Base-by-base conservation (phyloP, 768 basidiomycete species). In the Trichaptum fuscoviolaceum region DNA sequence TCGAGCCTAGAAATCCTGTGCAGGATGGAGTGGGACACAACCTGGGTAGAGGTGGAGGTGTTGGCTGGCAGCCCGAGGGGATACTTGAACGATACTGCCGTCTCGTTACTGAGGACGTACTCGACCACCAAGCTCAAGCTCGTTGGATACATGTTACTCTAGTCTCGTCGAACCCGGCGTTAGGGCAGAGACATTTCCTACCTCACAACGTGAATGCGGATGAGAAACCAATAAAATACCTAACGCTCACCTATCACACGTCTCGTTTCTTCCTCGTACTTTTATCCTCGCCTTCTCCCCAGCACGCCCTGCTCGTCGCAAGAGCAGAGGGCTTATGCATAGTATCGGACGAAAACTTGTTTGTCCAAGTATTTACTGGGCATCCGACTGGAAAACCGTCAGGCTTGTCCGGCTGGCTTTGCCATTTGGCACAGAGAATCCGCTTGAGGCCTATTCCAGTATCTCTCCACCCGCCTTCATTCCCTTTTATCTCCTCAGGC, bases 191-290 rank as follows among this genome's bases (percentile, higher is more conserved):
- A 7, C 17, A 36, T 15, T 75, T 72, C 62, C 35, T 26, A 23
- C 66, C 69, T 15, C 17, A 2, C 9, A 58, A 66, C 27, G 34
- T 52, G 52, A 9, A 1, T 17, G 35, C 42, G 52, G 42, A 67
- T 20, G 64, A 69, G 24, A 42, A 64, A 15, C 60, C 36, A 27
- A 7, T 61, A 18, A 61, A 63, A 10, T 52, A 58, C 12, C 64
- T 62, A 23, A 60, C 25, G 2, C 20, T 57, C 35, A 1, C 8
- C 20, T 10, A 35, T 57, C 78, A 80, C 18, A 78, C 83, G 0
- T 77, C 82, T 1, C 77, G 78, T 17, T 74, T 87, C 69, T 86
- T 85, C 72, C 81, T 81, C 25, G 73, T 80, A 26, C 72, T 87
- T 42, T 75, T 84, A 18, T 72, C 77, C 64, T 71, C 77, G 15